Conservation (phyloP, 2,329 filamentous ascomycete species). For the Fusarium xyrophilum region DNA sequence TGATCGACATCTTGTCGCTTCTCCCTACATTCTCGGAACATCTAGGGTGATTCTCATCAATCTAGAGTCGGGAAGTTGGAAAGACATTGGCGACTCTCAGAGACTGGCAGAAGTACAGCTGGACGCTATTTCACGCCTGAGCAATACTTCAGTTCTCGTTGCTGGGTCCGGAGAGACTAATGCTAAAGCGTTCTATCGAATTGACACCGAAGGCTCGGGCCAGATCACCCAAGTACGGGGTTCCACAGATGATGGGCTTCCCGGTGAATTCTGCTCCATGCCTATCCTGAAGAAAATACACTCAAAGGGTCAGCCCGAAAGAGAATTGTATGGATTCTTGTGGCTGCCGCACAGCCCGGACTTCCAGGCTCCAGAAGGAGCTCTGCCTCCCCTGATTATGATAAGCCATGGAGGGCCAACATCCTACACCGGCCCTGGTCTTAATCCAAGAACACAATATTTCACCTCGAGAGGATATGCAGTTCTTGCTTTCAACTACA, state of each 20-base stretch:
- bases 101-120: slow-evolving; percentile 45
- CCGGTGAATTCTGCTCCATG: slow-evolving; percentile 45
- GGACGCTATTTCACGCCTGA: slow-evolving; percentile 47
- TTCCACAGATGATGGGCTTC: slow-evolving; percentile 46
- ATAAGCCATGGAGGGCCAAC: slow-evolving; percentile 61
- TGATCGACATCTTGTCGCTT: slow-evolving; percentile 46
- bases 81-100: slow-evolving; percentile 42
- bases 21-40: slow-evolving; percentile 44
- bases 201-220: slow-evolving; percentile 41
- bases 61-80: slow-evolving; percentile 43
- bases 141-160: slow-evolving; percentile 48
- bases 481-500: slow-evolving; percentile 59
- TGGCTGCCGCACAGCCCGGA: slow-evolving; percentile 57
- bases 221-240: slow-evolving; percentile 43
- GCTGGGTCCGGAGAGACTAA: slow-evolving; percentile 46
- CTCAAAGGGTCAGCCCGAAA: slow-evolving; percentile 39
- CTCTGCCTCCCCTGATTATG: slow-evolving; percentile 58
- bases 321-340: slow-evolving; percentile 54
- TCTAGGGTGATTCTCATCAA: slow-evolving; percentile 50
- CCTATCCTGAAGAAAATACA: slow-evolving; percentile 46
- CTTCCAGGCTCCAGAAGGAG: slow-evolving; percentile 48
- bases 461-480: slow-evolving; percentile 63
- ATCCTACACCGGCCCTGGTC: slow-evolving; percentile 50
- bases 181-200: slow-evolving; percentile 47
- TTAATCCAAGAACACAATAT: slow-evolving; percentile 57